These are phyloP conservation scores for Herpetomonas tarakana DNA, from an alignment of 208 protist species.

Conservation along the genomic window DNA sequence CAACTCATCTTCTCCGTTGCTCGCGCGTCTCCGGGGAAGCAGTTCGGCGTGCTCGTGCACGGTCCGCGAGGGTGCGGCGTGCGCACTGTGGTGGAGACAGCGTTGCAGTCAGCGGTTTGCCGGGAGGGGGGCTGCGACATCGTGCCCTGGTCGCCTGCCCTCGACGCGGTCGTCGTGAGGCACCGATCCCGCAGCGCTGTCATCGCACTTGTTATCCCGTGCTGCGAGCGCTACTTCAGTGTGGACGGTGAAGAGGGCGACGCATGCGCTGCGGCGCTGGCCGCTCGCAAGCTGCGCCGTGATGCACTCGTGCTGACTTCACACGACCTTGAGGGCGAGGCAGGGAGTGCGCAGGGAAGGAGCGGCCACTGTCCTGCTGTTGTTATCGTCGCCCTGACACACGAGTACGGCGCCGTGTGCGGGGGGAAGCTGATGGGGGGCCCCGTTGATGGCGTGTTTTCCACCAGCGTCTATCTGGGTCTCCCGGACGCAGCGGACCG, in stretches of 20 bases:
- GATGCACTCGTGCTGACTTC: neutral
- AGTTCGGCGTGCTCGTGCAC: constrained; percentile 39
- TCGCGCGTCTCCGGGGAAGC: constrained; percentile 13
- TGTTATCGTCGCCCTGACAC: constrained; percentile 47
- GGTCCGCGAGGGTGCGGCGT: constrained; percentile 60
- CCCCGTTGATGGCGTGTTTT: constrained; percentile 28
- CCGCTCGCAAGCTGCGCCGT: constrained; percentile 1
- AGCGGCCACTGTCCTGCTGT: constrained; percentile 28
- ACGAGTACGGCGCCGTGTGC: constrained; percentile 19
- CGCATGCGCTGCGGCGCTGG: constrained; percentile 29
- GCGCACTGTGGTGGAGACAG: constrained; percentile 24
- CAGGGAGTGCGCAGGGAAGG: constrained; percentile 15
- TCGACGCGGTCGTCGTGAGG: constrained; percentile 7
- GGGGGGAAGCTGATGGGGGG: constrained; percentile 21
- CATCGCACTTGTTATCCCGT: constrained; percentile 27
- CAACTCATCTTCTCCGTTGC: constrained; percentile 20
- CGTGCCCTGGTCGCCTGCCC: constrained; percentile 35
- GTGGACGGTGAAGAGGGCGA: constrained; percentile 22
- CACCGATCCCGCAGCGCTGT: constrained; percentile 6
- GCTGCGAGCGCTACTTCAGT: constrained; percentile 41
- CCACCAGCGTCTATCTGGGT: constrained; percentile 33
- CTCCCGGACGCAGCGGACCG: constrained; percentile 37
- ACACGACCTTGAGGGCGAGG: constrained; percentile 12
- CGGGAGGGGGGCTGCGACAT: constrained; percentile 11
- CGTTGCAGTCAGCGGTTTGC: constrained; percentile 8